Conservation (phyloP, 257 asterid species). For the Schizonepeta tenuifolia region DNA sequence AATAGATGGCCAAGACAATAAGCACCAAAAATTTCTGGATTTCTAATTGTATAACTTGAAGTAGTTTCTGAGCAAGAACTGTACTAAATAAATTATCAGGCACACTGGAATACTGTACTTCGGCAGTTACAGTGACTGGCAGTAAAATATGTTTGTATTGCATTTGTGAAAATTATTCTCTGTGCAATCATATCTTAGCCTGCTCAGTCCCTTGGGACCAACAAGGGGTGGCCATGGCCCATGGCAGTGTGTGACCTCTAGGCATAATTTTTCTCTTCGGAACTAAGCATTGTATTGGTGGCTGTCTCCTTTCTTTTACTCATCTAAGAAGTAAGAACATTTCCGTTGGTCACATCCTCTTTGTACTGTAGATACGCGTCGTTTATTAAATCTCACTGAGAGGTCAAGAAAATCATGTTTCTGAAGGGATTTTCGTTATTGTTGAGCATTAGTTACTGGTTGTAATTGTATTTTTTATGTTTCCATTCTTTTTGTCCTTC, state of each 20-base stretch:
- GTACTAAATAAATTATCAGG: background rate
- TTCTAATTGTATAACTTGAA: constrained; percentile 11
- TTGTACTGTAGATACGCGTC: background rate
- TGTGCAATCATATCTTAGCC: background rate
- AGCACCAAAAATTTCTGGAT: background rate
- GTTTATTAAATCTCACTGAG: constrained; percentile 9
- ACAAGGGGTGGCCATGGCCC: background rate
- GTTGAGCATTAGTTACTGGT: constrained; percentile 8
- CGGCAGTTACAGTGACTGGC: background rate
- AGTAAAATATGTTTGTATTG: background rate
- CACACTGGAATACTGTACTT: background rate
- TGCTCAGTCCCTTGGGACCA: too few species aligned
- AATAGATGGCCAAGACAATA: background rate
- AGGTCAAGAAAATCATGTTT: constrained; percentile 7
- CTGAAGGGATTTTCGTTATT: background rate
- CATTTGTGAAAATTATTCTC: constrained; percentile 2
- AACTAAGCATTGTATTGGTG: constrained; percentile 6
- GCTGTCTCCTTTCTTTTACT: background rate
- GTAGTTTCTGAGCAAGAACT: constrained; percentile 21
- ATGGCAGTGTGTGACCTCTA: background rate
- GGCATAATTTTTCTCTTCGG: constrained; percentile 20
- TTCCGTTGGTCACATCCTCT: constrained; percentile 18
- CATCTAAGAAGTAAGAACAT: constrained; percentile 21
- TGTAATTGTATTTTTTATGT: constrained; percentile 10
- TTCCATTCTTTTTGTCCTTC: constrained; percentile 5